These are phyloP conservation scores for Dothistroma septosporum DNA, from an alignment of 2,329 filamentous ascomycete species.

Conservation along the genomic window DNA sequence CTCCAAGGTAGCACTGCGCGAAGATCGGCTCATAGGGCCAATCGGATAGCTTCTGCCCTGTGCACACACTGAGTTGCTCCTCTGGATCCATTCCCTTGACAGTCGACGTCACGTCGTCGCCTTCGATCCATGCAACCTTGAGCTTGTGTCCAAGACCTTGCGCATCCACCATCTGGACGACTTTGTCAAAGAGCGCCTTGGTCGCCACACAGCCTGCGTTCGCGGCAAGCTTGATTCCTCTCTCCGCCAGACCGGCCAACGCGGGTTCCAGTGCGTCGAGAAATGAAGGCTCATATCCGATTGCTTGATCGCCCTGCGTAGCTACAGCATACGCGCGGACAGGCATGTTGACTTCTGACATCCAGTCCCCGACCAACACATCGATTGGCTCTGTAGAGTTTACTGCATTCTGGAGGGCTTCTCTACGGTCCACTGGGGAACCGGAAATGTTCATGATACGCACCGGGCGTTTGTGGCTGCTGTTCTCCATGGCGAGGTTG, in stretches of 20 bases:
- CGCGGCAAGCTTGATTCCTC: conserved; percentile 51
- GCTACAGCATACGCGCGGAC: not conserved
- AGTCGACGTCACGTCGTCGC: conserved; percentile 33
- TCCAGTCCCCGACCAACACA: conserved; percentile 48
- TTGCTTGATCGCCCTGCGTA: conserved; percentile 49
- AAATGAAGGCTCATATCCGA: conserved; percentile 17
- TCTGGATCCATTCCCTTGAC: conserved; percentile 17
- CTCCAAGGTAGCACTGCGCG: conserved; percentile 38
- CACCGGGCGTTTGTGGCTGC: conserved; percentile 6
- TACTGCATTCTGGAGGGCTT: not conserved
- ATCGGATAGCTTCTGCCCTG: conserved; percentile 40
- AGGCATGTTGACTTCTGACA: conserved; percentile 35
- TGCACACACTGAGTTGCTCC: conserved; percentile 10
- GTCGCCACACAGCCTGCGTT: conserved; percentile 56
- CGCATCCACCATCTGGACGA: conserved; percentile 25
- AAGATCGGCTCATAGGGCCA: conserved; percentile 37
- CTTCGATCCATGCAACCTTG: conserved; percentile 45
- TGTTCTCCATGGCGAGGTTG: too few relatives aligned
- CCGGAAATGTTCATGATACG: conserved; percentile 5
- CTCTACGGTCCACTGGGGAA: not conserved
- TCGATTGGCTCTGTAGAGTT: conserved; percentile 41
- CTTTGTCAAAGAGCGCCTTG: conserved; percentile 47
- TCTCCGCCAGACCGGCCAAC: conserved; percentile 33
- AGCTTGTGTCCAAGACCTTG: conserved; percentile 22
- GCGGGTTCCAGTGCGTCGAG: conserved; percentile 15